Evolutionary conservation across 352 stramenopile species (phyloP).

Genomic region (Globisporangium carolinianum): DNA sequence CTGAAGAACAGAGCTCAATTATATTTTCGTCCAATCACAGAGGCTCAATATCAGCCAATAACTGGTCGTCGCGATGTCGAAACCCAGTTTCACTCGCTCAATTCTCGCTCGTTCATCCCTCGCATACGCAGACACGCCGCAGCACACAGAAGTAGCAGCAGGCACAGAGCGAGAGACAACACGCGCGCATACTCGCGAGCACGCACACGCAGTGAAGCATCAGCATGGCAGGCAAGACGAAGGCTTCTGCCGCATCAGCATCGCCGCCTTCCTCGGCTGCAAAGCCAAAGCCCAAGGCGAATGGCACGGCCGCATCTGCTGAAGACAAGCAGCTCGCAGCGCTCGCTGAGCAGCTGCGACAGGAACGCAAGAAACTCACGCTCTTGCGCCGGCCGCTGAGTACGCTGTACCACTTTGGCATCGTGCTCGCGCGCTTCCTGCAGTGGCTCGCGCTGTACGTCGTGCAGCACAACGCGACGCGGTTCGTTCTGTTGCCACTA

Average conservation of each 20-base stretch:
- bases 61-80: too few species aligned
- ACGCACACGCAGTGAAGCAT: too few species aligned
- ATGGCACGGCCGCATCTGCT: not conserved
- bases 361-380: constrained; percentile 80
- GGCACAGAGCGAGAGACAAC: too few species aligned
- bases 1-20: too few species aligned
- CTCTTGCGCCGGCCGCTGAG: constrained; percentile 68
- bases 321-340: constrained; percentile 3
- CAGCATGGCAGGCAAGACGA: too few species aligned
- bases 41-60: too few species aligned
- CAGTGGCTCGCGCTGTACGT: constrained; percentile 66
- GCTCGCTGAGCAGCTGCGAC: constrained; percentile 54
- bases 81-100: too few species aligned
- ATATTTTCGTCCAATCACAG: too few species aligned
- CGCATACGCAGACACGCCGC: too few species aligned
- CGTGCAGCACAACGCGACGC: constrained; percentile 58
- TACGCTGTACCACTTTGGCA: constrained; percentile 77
- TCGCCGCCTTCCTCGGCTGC: not conserved
- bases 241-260: not conserved
- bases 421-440: constrained; percentile 68
- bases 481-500: constrained; percentile 73
- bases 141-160: too few species aligned
- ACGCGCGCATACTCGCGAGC: too few species aligned
- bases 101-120: too few species aligned
- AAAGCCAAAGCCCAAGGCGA: not conserved